phyloP scores from a whole-genome alignment of 768 basidiomycete species.

The Suillus cothurnatus region DNA sequence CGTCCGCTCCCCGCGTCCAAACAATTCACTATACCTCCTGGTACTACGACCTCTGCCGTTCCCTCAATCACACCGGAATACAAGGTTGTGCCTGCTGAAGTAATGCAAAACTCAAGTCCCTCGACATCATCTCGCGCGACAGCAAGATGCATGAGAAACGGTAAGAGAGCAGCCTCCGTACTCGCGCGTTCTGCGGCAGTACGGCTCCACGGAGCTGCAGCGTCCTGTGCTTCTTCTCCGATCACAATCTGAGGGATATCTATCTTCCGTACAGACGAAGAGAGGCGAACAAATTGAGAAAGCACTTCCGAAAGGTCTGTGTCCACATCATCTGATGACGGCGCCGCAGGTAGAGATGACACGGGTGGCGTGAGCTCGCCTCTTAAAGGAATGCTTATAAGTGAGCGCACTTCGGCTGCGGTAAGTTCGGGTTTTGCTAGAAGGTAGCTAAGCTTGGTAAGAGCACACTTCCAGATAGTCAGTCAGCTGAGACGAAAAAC shows the following conservation, averaged over 20 bases:
- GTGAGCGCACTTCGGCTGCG: constrained; percentile 64
- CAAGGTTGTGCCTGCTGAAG: constrained; percentile 13
- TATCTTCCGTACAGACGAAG: constrained; percentile 40
- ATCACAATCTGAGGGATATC: constrained; percentile 35
- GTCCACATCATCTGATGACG: constrained; percentile 45
- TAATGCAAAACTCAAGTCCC: constrained; percentile 61
- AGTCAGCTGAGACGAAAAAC: constrained; percentile 4
- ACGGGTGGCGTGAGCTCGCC: constrained; percentile 79
- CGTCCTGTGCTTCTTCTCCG: constrained; percentile 44
- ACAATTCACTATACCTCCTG: constrained; percentile 74
- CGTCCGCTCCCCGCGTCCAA: constrained; percentile 70
- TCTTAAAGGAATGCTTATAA: constrained; percentile 79
- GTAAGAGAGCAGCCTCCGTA: constrained; percentile 71
- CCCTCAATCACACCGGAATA: constrained; percentile 27
- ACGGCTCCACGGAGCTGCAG: constrained; percentile 71
- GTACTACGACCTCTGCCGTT: constrained; percentile 34
- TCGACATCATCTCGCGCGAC: constrained; percentile 70
- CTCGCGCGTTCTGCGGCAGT: constrained; percentile 75
- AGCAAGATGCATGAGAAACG: constrained; percentile 79
- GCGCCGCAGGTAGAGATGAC: constrained; percentile 45
- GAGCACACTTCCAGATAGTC: constrained; percentile 65
- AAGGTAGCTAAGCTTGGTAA: constrained; percentile 88
- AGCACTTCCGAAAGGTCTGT: constrained; percentile 68
- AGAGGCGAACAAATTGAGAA: constrained; percentile 68
- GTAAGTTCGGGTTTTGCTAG: constrained; percentile 83